phyloP scores from a whole-genome alignment of 345 rosid genomes.

The Turritis glabra region DNA sequence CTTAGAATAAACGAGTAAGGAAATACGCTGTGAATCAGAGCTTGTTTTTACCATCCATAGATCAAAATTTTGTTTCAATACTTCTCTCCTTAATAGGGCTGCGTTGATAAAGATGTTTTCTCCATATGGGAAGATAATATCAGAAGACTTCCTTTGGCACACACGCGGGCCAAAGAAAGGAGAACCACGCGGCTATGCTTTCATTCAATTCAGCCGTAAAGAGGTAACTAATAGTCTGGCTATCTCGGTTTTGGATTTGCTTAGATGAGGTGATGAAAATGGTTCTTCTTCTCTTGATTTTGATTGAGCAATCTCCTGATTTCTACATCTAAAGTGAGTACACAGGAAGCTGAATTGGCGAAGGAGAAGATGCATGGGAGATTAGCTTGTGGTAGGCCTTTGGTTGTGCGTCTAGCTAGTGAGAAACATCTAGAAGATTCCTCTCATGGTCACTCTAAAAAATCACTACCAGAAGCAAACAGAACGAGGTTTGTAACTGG shows the following conservation, averaged over 20 bases:
- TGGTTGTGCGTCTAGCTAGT: conserved; percentile 80
- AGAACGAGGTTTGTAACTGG: conserved; percentile 43
- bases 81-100: conserved; percentile 53
- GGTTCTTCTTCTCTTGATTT: background rate
- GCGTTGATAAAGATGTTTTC: conserved; percentile 86
- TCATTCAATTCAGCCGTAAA: conserved; percentile 70
- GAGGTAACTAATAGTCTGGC: conserved; percentile 61
- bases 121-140: conserved; percentile 78
- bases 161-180: conserved; percentile 92
- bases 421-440: conserved; percentile 60
- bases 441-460: conserved; percentile 41
- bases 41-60: background rate
- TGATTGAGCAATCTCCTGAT: conserved; percentile 51
- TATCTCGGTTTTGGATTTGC: background rate
- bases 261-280: background rate
- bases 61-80: background rate
- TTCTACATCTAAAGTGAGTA: conserved; percentile 77
- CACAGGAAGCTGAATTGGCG: conserved; percentile 94
- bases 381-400: conserved; percentile 85
- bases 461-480: conserved; percentile 38
- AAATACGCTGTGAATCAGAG: background rate
- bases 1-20: conserved; percentile 86
- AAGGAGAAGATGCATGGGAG: conserved; percentile 96
- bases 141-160: conserved; percentile 94
- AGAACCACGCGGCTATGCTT: conserved; percentile 88